These are phyloP conservation scores for Sclerotinia subarctica DNA, from an alignment of 2,329 filamentous ascomycete species.

Conservation along the genomic window DNA sequence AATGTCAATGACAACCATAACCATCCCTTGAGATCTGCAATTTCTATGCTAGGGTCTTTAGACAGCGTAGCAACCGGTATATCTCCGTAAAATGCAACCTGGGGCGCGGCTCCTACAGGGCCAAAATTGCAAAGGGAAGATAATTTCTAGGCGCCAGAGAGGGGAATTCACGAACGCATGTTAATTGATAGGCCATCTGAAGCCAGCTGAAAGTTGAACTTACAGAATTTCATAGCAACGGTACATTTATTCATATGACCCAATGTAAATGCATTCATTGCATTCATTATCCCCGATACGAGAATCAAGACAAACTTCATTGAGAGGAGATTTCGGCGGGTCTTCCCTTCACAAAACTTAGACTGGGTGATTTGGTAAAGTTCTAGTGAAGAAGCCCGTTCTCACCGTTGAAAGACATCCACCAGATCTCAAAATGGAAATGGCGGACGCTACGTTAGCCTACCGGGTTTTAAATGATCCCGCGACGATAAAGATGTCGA, in stretches of 20 bases:
- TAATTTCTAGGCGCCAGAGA: not conserved
- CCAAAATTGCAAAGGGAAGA: not conserved
- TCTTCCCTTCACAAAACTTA: not conserved
- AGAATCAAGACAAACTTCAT: not conserved
- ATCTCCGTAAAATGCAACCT: not conserved
- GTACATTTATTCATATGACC: too few relatives aligned
- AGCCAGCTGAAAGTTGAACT: not conserved
- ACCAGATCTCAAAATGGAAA: not conserved
- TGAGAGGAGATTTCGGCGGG: not conserved
- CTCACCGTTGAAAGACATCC: not conserved
- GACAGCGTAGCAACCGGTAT: constrained; percentile 7
- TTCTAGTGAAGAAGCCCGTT: not conserved
- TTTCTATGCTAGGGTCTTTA: not conserved
- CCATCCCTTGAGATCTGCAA: constrained; percentile 4
- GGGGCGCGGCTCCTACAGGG: not conserved
- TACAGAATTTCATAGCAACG: not conserved
- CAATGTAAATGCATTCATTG: not conserved
- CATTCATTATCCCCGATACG: not conserved
- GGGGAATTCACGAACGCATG: not conserved
- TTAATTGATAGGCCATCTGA: not conserved
- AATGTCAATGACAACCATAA: too few relatives aligned
- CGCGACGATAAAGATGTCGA: not conserved
- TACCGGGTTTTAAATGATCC: not conserved
- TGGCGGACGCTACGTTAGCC: not conserved
- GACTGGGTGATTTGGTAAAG: not conserved